These are phyloP conservation scores for Citrullus amarus DNA, from an alignment of 306 rosid species.

Conservation along the genomic window DNA sequence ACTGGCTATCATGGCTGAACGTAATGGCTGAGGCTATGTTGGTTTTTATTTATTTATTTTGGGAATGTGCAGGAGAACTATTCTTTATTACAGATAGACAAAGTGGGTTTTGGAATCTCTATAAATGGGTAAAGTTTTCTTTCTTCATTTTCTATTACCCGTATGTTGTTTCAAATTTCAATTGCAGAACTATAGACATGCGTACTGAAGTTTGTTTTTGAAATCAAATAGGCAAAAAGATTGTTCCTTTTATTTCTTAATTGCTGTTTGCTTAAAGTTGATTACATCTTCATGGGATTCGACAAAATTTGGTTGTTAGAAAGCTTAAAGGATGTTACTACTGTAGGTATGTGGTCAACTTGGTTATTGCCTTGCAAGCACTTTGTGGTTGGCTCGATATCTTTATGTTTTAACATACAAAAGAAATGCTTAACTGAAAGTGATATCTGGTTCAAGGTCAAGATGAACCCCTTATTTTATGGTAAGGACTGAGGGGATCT, in stretches of 20 bases:
- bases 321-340: too few species aligned
- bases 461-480: too few species aligned
- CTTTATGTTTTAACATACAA: too few species aligned
- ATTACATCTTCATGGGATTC: too few species aligned
- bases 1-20: not conserved
- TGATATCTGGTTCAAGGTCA: too few species aligned
- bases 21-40: not conserved
- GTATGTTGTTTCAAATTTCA: conserved; percentile 5
- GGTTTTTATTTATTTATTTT: not conserved
- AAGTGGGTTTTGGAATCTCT: conserved; percentile 86
- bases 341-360: too few species aligned
- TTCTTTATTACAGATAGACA: conserved; percentile 72
- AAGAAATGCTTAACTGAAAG: too few species aligned
- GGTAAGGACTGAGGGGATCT: too few species aligned
- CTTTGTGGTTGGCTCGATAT: too few species aligned
- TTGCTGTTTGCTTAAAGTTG: not conserved
- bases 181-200: not conserved
- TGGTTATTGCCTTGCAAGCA: too few species aligned
- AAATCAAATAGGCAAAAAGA: not conserved
- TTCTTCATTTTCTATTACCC: not conserved
- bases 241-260: not conserved
- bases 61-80: conserved; percentile 62
- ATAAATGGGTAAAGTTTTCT: conserved; percentile 69
- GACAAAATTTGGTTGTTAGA: too few species aligned
- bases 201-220: not conserved